Evolutionary conservation across 2,329 filamentous ascomycete species (phyloP), one percentile per base, ranked within the genome.

Genomic region (Diaporthe velutina): DNA sequence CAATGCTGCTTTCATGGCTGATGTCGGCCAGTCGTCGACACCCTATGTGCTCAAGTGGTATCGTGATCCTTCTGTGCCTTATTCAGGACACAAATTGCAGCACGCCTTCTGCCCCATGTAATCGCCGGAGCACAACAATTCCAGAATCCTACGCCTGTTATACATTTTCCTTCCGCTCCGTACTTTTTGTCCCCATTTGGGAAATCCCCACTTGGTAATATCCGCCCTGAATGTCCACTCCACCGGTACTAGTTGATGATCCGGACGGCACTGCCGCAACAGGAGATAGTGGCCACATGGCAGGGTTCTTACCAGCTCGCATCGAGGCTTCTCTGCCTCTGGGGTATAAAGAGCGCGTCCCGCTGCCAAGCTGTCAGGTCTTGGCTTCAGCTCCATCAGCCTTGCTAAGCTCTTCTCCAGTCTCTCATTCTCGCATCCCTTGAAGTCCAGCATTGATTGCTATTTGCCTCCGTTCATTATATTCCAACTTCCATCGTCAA

Each of bases 371-470:
- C 61, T 52, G 45, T 67, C 45, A 52, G 28, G 28, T 52, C 30
- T 38, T 38, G 30, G 45, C 25, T 15, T 9, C 61, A 38, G 61
- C 61, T 50, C 61, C 45, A 67, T 67, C 61, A 67, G 61, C 61
- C 45, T 67, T 67, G 45, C 45, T 28, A 67, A 52, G 61, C 45
- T 67, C 45, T 67, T 67, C 61, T 67, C 45, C 61, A 52, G 61
- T 52, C 45, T 67, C 61, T 67, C 61, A 28, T 67, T 67, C 45
- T 67, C 30, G 6, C 30, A 52, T 67, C 61, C 61, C 38, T 50
- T 40, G 45, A 67, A 52, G 61, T 19, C 61, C 30, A 67, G 61
- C 61, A 67, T 67, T 67, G 61, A 67, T 50, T 67, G 61, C 61
- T 67, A 45, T 12, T 38, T 38, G 15, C 22, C 12, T 38, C 45